Percentiles rank a stretch among this genome's conserved stretches.
phyloP scores from a whole-genome alignment of 257 asterid species.

The Forsythia suspensa region DNA sequence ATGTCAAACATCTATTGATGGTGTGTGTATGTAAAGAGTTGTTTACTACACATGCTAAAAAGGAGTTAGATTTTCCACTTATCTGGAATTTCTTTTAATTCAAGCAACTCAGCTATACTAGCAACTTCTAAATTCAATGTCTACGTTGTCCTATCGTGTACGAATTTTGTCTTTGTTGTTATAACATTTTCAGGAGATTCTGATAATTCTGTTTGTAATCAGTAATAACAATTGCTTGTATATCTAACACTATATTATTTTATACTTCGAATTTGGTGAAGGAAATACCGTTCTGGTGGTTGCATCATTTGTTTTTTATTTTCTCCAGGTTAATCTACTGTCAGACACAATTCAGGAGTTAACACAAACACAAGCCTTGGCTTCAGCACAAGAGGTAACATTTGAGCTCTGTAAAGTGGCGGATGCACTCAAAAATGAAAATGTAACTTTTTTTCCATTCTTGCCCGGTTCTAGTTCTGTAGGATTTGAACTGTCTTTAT shows the following conservation, averaged over 20 bases:
- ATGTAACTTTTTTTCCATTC: slow-evolving; percentile 26
- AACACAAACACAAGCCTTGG: slow-evolving; percentile 81
- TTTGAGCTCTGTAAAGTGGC: slow-evolving; percentile 71
- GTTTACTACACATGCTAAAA: background rate
- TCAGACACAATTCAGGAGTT: slow-evolving; percentile 95
- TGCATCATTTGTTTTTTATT: slow-evolving; percentile 5
- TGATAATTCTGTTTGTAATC: background rate
- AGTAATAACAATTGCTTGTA: background rate
- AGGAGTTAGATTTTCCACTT: background rate
- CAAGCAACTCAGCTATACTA: background rate
- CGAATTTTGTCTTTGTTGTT: background rate
- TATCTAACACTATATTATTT: no score
- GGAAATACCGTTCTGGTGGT: background rate
- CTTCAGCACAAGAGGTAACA: slow-evolving; percentile 63
- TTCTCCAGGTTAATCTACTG: slow-evolving; percentile 71
- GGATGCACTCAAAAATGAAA: slow-evolving; percentile 53
- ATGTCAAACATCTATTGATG: background rate
- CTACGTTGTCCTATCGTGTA: background rate
- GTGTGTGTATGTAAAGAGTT: background rate
- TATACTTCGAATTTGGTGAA: background rate
- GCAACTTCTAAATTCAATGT: background rate
- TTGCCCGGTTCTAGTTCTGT: background rate
- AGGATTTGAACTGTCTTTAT: background rate
- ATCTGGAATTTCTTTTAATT: background rate
- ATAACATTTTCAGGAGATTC: background rate